These are phyloP conservation scores for Ophiocordyceps robertsii DNA, from an alignment of 2,329 filamentous ascomycete genomes.

Conservation along the genomic window DNA sequence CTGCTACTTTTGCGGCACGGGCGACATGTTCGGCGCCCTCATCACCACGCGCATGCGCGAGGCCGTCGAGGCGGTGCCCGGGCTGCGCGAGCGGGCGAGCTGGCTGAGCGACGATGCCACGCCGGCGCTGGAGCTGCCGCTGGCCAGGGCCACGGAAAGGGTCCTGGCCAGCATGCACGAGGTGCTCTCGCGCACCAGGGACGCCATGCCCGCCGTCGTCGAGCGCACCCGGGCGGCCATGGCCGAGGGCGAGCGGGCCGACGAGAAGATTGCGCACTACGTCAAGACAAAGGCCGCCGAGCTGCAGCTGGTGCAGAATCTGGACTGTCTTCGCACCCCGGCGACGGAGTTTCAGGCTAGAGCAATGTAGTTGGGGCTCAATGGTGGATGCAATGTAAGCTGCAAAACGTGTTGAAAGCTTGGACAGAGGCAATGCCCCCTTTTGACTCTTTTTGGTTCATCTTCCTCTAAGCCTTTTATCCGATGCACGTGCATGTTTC, in stretches of 20 bases:
- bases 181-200: slow-evolving; percentile 57
- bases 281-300: slow-evolving; percentile 76
- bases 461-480: too few relatives aligned
- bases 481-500: too few relatives aligned
- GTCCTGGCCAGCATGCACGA: slow-evolving; percentile 89
- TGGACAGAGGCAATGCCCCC: too few relatives aligned
- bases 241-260: slow-evolving; percentile 29
- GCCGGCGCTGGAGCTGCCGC: slow-evolving; percentile 54
- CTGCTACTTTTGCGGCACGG: slow-evolving; percentile 91
- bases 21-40: slow-evolving; percentile 95
- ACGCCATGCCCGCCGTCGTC: slow-evolving; percentile 43
- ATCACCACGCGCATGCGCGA: slow-evolving; percentile 80
- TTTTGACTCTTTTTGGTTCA: too few relatives aligned
- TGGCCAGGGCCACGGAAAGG: slow-evolving; percentile 73
- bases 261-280: slow-evolving; percentile 48
- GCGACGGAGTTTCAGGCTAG: slow-evolving; percentile 47
- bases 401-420: background rate
- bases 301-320: slow-evolving; percentile 67
- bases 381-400: background rate
- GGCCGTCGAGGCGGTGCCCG: slow-evolving; percentile 41
- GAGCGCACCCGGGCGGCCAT: slow-evolving; percentile 27
- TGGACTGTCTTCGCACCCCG: slow-evolving; percentile 54
- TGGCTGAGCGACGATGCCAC: slow-evolving; percentile 74
- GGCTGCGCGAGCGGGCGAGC: slow-evolving; percentile 38
- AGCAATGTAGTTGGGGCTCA: slow-evolving; percentile 22